Conservation (phyloP, 73 alveolate species). For the Paramecium tetraurelia region DNA sequence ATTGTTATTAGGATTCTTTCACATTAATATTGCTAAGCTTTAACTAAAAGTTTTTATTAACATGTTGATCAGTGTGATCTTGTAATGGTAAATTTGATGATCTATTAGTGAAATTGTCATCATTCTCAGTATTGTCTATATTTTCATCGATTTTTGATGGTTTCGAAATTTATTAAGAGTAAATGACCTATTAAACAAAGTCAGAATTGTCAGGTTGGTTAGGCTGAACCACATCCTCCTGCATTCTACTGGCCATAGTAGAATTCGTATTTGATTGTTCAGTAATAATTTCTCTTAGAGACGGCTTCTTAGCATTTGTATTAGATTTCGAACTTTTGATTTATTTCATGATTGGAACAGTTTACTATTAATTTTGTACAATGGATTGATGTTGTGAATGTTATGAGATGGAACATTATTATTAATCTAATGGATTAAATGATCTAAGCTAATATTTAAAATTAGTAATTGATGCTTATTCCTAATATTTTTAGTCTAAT, state of each 20-base stretch:
- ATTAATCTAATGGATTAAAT: background rate
- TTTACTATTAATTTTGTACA: background rate
- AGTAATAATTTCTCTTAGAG: background rate
- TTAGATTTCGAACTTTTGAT: background rate
- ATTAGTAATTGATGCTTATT: background rate
- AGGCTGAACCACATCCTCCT: background rate
- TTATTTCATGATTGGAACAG: background rate
- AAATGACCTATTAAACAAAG: background rate
- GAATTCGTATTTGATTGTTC: background rate
- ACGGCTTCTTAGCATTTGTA: background rate
- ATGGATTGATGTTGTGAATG: background rate
- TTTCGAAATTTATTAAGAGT: background rate
- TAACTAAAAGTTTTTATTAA: background rate
- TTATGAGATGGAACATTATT: background rate
- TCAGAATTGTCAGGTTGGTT: background rate
- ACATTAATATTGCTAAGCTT: background rate
- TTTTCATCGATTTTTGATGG: background rate
- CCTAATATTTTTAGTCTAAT: slow-evolving; percentile 34
- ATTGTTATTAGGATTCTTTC: background rate
- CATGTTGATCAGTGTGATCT: background rate
- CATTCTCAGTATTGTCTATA: background rate
- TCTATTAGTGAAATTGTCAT: background rate
- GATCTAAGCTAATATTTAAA: background rate
- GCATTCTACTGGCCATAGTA: background rate
- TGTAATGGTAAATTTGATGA: background rate